Evolutionary conservation across 192 early-diverging fungal species (phyloP), one percentile per base, ranked within the genome.

Genomic region (Coemansia sp.): DNA sequence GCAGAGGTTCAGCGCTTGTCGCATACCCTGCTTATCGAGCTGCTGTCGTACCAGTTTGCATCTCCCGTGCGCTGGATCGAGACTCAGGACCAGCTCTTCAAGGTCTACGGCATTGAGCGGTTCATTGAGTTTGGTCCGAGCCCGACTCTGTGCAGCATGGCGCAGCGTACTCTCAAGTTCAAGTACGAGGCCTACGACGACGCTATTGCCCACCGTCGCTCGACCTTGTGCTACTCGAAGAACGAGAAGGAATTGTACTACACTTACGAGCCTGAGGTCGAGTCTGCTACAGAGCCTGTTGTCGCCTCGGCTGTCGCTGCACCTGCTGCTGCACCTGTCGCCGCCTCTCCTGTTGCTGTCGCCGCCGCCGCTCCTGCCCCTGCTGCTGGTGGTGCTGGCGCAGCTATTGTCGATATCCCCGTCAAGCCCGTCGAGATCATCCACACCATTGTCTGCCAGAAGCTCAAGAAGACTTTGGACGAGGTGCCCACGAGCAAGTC

Each of bases 141-240:
- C 77, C 94, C 96, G n/a, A 95, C 94, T 56, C 88, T 98, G 42
- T 89, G 88, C 78, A 93, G 96, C 62, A 98, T 98, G 95, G 95
- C 95, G 40, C 84, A 86, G 63, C 90, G 94, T 67, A 98, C 96
- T 0, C 86, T 98, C 62, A 95, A 94, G 88, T 89, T 95, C 87
- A 98, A 98, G 88, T 98, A 96, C 69, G 92, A 95, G 84, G 93
- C 93, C 3, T 94, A 96, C 63, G 96, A 98, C 72, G 93, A 94
- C 68, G 96, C 96, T 33, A 87, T 95, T 69, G 95, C 92, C 59
- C 89, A 90, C 69, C 90, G 91, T 70, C 93, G 96, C 77, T 87
- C 90, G n/a, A 93, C 91, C 64, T 85, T 96, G 68, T 94, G 92
- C 79, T 92, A 89, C 61, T 85, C 89, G 73, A 96, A 96, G 88